phyloP scores from a whole-genome alignment of 2,329 filamentous ascomycete genomes.

The Aschersonia sp. region DNA sequence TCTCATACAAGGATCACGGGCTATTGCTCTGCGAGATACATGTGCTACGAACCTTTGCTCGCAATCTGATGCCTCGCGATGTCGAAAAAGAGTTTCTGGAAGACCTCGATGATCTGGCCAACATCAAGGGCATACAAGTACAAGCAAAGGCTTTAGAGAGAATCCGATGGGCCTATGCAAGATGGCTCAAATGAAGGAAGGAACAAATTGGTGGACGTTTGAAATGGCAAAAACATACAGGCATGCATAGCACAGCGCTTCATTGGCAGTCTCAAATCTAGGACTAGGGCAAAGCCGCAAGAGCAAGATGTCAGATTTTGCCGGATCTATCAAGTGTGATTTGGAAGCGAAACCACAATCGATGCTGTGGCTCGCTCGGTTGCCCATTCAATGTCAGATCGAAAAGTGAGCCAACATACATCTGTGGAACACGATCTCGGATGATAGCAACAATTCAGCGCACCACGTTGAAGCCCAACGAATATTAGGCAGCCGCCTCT shows the following conservation, averaged over 20 bases:
- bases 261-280: no score
- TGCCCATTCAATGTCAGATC: no score
- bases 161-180: conserved; percentile 80
- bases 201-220: background rate
- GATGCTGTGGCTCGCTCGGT: no score
- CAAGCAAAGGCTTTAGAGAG: conserved; percentile 70
- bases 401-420: no score
- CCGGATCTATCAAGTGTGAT: no score
- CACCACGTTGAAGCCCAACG: no score
- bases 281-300: no score
- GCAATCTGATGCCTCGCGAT: conserved; percentile 52
- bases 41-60: conserved; percentile 50
- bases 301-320: no score
- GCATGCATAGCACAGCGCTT: no score
- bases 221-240: background rate
- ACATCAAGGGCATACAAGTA: conserved; percentile 63
- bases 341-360: no score
- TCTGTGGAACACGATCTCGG: no score
- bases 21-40: conserved; percentile 83
- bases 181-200: conserved; percentile 42
- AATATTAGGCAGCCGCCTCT: background rate
- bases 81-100: conserved; percentile 76
- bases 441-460: no score
- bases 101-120: conserved; percentile 74
- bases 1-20: conserved; percentile 88